These are phyloP conservation scores for Dendrobium huoshanense DNA, from an alignment of 106 monocot genomes.

Conservation along the genomic window DNA sequence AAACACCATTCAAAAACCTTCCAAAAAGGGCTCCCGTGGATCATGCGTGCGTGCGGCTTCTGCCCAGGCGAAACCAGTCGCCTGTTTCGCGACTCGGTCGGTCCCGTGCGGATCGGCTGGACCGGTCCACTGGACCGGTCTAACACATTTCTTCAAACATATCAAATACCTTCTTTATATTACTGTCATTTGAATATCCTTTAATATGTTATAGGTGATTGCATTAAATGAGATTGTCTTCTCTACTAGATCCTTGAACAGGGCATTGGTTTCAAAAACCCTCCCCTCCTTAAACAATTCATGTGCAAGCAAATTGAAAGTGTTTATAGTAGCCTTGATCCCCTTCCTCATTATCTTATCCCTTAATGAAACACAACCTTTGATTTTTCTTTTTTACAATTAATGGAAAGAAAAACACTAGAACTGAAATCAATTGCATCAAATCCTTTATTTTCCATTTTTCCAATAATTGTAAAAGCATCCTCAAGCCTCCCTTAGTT, in stretches of 20 bases:
- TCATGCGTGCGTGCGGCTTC: no score
- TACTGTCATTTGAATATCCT: conserved; percentile 43
- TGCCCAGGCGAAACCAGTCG: no score
- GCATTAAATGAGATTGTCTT: conserved; percentile 42
- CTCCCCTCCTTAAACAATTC: conserved; percentile 65
- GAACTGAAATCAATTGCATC: background rate
- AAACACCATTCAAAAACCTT: no score
- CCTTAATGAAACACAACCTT: conserved; percentile 39
- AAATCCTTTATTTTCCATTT: conserved; percentile 39
- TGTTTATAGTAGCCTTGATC: conserved; percentile 33
- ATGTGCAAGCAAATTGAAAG: conserved; percentile 59
- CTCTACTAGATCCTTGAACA: conserved; percentile 52
- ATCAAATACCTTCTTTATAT: conserved; percentile 21
- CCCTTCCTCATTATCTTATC: conserved; percentile 54
- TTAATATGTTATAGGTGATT: conserved; percentile 81
- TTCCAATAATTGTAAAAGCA: conserved; percentile 38
- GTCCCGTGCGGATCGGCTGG: no score
- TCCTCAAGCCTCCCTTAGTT: conserved; percentile 56
- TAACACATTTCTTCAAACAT: conserved; percentile 58
- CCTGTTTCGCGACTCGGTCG: no score
- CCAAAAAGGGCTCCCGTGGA: no score
- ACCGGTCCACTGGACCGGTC: no score
- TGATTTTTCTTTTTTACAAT: conserved; percentile 43
- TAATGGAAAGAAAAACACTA: conserved; percentile 35
- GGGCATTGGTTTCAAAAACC: conserved; percentile 22